Evolutionary conservation across 768 basidiomycete species (phyloP).

Genomic region (Dioszegia hungarica): DNA sequence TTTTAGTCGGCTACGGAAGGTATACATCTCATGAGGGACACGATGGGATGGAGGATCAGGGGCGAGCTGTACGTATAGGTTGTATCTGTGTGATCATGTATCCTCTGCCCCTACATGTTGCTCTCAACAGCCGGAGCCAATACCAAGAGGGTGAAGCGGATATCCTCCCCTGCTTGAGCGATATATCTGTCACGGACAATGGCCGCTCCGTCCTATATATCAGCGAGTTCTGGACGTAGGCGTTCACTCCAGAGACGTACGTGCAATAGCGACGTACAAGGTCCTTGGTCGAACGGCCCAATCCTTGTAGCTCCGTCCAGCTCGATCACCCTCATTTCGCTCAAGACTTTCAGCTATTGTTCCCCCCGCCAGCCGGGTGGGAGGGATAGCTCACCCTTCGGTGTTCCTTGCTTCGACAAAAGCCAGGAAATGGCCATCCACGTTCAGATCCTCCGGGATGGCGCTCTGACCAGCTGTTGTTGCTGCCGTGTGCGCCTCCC

Average conservation of each 20-base stretch:
- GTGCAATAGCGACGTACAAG: slow-evolving; percentile 28
- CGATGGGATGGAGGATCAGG: not conserved
- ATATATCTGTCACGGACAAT: slow-evolving; percentile 63
- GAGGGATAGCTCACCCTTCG: slow-evolving; percentile 36
- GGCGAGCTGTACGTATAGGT: not conserved
- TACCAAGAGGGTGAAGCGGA: slow-evolving; percentile 65
- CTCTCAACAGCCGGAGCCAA: too few relatives aligned
- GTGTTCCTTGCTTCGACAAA: slow-evolving; percentile 65
- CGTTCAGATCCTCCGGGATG: slow-evolving; percentile 62
- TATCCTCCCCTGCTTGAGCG: slow-evolving; percentile 54
- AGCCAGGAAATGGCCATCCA: slow-evolving; percentile 78
- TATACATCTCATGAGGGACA: slow-evolving; percentile 80
- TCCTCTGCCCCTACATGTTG: too few relatives aligned
- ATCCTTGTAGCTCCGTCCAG: slow-evolving; percentile 73
- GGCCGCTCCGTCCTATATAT: slow-evolving; percentile 60
- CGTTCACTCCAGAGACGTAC: slow-evolving; percentile 34
- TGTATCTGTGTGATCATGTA: not conserved
- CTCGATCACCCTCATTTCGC: slow-evolving; percentile 62
- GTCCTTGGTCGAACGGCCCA: slow-evolving; percentile 67
- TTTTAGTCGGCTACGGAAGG: slow-evolving; percentile 69
- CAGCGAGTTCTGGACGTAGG: too few relatives aligned
- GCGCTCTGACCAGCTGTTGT: slow-evolving; percentile 65
- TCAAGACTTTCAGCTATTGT: not conserved
- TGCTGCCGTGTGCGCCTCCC: slow-evolving; percentile 67
- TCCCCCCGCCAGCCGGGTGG: too few relatives aligned